phyloP scores from a whole-genome alignment of 768 basidiomycete species.

The Auricularia sp. region DNA sequence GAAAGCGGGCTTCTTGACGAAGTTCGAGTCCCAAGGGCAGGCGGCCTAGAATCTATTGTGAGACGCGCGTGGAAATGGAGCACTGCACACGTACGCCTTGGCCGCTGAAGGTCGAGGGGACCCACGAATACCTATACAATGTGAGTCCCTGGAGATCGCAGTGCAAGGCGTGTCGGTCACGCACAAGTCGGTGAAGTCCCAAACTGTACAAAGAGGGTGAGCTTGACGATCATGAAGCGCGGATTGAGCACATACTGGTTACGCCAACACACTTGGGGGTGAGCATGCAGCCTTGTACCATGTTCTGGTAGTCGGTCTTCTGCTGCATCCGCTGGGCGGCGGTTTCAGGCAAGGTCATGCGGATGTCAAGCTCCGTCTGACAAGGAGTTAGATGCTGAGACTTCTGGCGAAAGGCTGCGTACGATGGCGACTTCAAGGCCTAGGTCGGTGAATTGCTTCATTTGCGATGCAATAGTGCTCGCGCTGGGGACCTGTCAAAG shows the following conservation, averaged over 20 bases:
- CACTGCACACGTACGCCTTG: constrained; percentile 18
- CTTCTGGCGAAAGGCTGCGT: not conserved
- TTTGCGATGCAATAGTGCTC: constrained; percentile 33
- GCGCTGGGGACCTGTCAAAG: constrained; percentile 30
- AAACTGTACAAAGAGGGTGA: constrained; percentile 18
- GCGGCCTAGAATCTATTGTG: constrained; percentile 3
- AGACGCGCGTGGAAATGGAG: constrained; percentile 17
- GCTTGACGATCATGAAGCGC: too few relatives aligned
- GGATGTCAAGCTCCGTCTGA: constrained; percentile 11
- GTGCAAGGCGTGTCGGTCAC: constrained; percentile 10
- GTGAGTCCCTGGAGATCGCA: not conserved
- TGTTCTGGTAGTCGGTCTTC: constrained; percentile 45
- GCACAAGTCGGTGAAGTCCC: constrained; percentile 30
- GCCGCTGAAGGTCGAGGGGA: constrained; percentile 24
- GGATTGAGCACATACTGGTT: not conserved
- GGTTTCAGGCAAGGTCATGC: constrained; percentile 44
- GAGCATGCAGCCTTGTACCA: constrained; percentile 44
- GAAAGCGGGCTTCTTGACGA: constrained; percentile 36
- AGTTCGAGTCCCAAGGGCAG: constrained; percentile 20
- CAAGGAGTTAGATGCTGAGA: not conserved
- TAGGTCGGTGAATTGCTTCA: constrained; percentile 44
- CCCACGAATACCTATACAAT: constrained; percentile 24
- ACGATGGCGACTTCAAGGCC: constrained; percentile 55
- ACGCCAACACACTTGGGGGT: constrained; percentile 28
- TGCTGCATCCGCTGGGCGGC: constrained; percentile 42